Evolutionary conservation across 768 basidiomycete species (phyloP), one percentile per base, ranked within the genome.

Genomic region (Clitopilus hobsonii): DNA sequence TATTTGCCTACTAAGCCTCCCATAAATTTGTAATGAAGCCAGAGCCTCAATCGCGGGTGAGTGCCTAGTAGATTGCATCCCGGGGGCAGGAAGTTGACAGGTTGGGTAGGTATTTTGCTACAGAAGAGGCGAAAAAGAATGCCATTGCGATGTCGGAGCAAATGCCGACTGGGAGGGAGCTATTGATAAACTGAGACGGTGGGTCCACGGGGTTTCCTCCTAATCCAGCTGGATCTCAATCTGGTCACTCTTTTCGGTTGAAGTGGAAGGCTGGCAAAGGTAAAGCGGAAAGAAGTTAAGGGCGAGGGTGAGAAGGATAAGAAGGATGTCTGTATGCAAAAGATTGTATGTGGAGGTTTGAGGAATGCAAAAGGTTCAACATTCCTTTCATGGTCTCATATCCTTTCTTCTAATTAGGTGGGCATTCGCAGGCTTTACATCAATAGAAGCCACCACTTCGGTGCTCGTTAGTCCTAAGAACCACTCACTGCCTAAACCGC

Each of bases 111-210:
- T 99, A 98, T 71, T 97, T 98, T 67, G 79, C 84, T 2, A 86
- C 86, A 1, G 71, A 80, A 0, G 91, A 94, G 27, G 85, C 82
- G 11, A 91, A 96, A 65, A 65, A 63, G 3, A 72, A 79, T 38
- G 96, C 94, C 26, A 89, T 98, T 58, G 75, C 83, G 3, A 73
- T 88, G 38, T 92, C 93, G 3, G 97, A 99, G 68, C 76, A 83
- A 28, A 82, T 82, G 53, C 74, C 98, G 13, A 81, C 95, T 25
- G 96, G 96, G 5, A 79, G 97, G 58, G 86, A 85, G 55, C 73
- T 98, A 11, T 81, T 99, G 45, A 97, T 99, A 60, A 99, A 99
- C n/a, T n/a, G n/a, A 78, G 89, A 93, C 60, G 94, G 94, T 88
- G 56, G 49, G 81, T 70, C 24, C 4, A n/a, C 3, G 29, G 24